A percentile compares a stretch with the other conserved stretches of the same genome.
phyloP scores from a whole-genome alignment of 257 asterid species.

The Coffea eugenioides region DNA sequence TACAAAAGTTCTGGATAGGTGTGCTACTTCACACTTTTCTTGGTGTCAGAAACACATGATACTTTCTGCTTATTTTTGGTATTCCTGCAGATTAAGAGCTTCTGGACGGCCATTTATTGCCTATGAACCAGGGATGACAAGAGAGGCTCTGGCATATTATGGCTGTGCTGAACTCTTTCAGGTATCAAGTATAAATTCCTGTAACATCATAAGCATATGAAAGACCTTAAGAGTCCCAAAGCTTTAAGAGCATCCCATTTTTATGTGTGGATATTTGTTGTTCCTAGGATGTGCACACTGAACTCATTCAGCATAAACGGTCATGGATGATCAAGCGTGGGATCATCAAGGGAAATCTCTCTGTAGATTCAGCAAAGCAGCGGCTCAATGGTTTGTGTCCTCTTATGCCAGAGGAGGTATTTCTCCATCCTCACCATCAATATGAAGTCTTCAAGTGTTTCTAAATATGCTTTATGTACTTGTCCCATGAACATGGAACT shows the following conservation, averaged over 20 bases:
- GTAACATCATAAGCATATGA: background rate
- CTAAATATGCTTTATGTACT: background rate
- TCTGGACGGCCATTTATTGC: conserved; percentile 88
- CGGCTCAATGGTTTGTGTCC: conserved; percentile 81
- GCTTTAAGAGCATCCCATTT: conserved; percentile 8
- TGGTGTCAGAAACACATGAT: background rate
- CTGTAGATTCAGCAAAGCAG: conserved; percentile 75
- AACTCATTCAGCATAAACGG: conserved; percentile 92
- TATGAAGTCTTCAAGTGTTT: background rate
- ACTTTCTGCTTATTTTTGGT: conserved; percentile 19
- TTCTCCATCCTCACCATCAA: conserved; percentile 10
- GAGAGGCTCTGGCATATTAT: conserved; percentile 89
- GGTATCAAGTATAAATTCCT: conserved; percentile 38
- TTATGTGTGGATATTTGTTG: conserved; percentile 16
- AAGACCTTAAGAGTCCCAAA: background rate
- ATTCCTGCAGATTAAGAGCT: conserved; percentile 52
- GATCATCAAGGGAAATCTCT: conserved; percentile 73
- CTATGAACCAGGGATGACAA: conserved; percentile 96
- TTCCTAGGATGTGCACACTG: conserved; percentile 94
- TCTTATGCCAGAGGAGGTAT: conserved; percentile 99
- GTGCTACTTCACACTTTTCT: conserved; percentile 1
- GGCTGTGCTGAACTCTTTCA: conserved; percentile 99
- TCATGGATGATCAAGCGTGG: conserved; percentile 94
- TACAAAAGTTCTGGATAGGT: conserved; percentile 73
- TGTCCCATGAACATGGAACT: background rate